Base-by-base conservation (phyloP, 1,139 yeast genomes). In the Debaryomycetaceae sp. region DNA sequence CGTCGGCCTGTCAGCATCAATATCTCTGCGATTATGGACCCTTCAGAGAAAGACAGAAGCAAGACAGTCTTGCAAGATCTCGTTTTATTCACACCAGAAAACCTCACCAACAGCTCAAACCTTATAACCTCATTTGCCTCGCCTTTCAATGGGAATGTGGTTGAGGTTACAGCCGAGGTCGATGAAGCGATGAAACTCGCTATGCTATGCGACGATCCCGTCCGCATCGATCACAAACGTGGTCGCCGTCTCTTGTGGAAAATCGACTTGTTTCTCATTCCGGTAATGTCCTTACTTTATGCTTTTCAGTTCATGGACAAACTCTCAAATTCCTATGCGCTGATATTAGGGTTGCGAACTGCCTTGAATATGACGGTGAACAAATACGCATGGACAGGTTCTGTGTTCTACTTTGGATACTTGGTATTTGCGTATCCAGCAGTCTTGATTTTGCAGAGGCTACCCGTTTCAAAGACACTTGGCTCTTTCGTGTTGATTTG, bases 231-330 rank as follows among this genome's bases (percentile, higher is more conserved):
- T 27, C 25, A 35, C 14, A 38, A 15, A 11, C 25, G 30, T 13
- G 41, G 33, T 19, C 50, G 45, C 33, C 51, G 37, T 33, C 43
- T 71, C 8, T 47, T 62, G n/a, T 39, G 70, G 31, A 77, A 75
- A 41, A 69, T 73, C 23, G 82, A 77, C 44, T 26, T 63, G 12
- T 64, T 49, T 37, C 44, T 77, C 36, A 51, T 73, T 38, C 78
- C 83, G 0, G 34, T 76, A 23, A 58, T 77, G 60, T 65, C 76
- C 42, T 35, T 68, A 12, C 47, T 75, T 13, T 73, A 73, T 44
- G 63, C 74, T 13, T 54, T 66, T 26, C 85, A 77, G 47, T 73
- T 68, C 35, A 72, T 77, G 75, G 86, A 77, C 48, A 78, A 78
- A 43, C 51, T 63, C 13, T 55, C 81, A 5, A 71, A 64, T 23